Conservation (phyloP, 768 basidiomycete genomes). For the Tulasnella calospora region DNA sequence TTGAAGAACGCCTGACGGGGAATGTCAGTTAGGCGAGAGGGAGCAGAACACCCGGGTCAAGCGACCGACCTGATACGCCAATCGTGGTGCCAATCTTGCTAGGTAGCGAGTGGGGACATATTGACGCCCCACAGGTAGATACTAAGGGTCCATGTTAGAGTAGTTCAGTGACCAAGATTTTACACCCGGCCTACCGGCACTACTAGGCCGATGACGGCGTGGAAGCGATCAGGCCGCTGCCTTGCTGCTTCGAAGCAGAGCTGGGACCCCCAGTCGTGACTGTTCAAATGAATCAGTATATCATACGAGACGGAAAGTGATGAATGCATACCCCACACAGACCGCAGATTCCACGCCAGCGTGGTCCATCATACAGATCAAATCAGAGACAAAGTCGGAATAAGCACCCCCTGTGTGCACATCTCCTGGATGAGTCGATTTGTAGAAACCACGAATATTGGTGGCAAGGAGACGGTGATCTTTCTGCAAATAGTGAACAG, state of each 20-base stretch:
- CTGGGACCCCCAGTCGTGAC: conserved; percentile 70
- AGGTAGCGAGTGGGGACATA: conserved; percentile 48
- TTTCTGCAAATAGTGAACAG: conserved; percentile 37
- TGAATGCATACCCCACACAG: conserved; percentile 55
- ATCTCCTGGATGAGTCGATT: conserved; percentile 62
- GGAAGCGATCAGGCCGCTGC: conserved; percentile 59
- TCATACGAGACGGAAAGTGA: background rate
- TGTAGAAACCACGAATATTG: conserved; percentile 65
- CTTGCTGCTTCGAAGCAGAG: conserved; percentile 64
- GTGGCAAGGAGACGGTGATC: conserved; percentile 60
- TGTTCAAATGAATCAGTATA: conserved; percentile 31
- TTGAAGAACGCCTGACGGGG: conserved; percentile 49
- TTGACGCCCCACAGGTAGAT: conserved; percentile 50
- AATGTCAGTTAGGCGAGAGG: background rate
- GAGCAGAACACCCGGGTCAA: background rate
- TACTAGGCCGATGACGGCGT: conserved; percentile 52
- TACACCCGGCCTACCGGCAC: conserved; percentile 50
- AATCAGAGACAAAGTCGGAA: conserved; percentile 57
- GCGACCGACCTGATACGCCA: conserved; percentile 45
- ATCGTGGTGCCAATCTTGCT: conserved; percentile 44
- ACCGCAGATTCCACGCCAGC: conserved; percentile 46
- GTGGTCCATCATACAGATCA: conserved; percentile 57
- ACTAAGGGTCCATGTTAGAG: conserved; percentile 40
- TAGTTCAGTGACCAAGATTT: background rate
- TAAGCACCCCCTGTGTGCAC: conserved; percentile 47